These are phyloP conservation scores for Ophiostoma fasciatum DNA, from an alignment of 2,329 filamentous ascomycete species.

Conservation along the genomic window DNA sequence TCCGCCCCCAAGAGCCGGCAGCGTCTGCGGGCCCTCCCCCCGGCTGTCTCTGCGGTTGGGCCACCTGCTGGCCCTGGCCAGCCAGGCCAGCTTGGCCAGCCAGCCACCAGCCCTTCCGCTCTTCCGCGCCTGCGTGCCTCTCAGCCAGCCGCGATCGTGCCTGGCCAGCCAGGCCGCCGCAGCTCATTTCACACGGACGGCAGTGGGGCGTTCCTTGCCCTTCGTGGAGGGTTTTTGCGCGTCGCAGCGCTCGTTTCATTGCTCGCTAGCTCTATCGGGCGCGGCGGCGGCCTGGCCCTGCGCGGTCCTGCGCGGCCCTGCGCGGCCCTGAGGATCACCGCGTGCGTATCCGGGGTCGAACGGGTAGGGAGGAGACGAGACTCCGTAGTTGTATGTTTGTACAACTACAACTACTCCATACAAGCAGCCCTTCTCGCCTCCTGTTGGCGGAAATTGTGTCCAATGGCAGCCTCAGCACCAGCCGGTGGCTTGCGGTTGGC, in stretches of 20 bases:
- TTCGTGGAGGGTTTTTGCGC: slow-evolving; percentile 6
- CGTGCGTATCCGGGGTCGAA: too few species aligned
- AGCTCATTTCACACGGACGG: slow-evolving; percentile 4
- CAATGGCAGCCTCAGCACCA: too few species aligned
- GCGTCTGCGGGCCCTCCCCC: background rate
- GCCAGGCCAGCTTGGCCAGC: too few species aligned
- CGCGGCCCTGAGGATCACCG: too few species aligned
- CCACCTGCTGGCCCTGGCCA: slow-evolving; percentile 4
- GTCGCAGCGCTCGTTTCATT: slow-evolving; percentile 1
- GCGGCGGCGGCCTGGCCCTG: too few species aligned
- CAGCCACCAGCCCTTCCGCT: too few species aligned
- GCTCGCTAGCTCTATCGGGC: slow-evolving; percentile 5
- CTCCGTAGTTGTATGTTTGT: too few species aligned
- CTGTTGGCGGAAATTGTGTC: too few species aligned
- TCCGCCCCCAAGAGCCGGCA: background rate
- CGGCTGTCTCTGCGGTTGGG: background rate
- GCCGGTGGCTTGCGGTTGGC: slow-evolving; percentile 18
- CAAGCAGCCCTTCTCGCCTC: slow-evolving; percentile 5
- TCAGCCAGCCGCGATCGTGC: background rate
- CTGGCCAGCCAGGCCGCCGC: background rate
- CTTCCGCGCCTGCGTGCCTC: slow-evolving; percentile 1
- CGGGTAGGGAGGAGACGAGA: too few species aligned
- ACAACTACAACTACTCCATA: too few species aligned
- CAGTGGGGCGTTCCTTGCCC: slow-evolving; percentile 5
- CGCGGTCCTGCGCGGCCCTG: too few species aligned